phyloP scores from a whole-genome alignment of 1,284 basidiomycete species.

The Heterobasidion irregulare region DNA sequence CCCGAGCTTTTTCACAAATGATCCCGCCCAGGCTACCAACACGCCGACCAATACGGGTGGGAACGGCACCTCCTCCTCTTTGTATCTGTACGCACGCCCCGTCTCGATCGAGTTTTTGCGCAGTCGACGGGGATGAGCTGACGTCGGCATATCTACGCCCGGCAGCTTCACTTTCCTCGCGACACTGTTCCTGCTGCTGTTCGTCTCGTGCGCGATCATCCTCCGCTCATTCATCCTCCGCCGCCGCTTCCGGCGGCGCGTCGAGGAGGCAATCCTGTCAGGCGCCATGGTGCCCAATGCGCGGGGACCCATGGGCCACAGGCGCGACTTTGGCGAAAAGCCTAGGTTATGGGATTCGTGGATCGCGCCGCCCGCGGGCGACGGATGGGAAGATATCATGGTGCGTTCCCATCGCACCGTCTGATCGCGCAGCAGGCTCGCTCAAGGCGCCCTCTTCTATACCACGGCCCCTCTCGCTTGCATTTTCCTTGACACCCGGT shows the following conservation, averaged over 20 bases:
- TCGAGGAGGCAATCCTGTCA: constrained; percentile 35
- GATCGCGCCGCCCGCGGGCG: constrained; percentile 25
- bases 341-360: constrained; percentile 48
- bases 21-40: constrained; percentile 4
- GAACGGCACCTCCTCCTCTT: constrained; percentile 11
- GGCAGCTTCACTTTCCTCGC: constrained; percentile 62
- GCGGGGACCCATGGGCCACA: constrained; percentile 19
- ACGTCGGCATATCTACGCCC: constrained; percentile 8
- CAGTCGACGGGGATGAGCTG: not conserved
- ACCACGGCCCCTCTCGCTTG: not conserved
- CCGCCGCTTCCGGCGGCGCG: constrained; percentile 41
- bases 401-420: constrained; percentile 23
- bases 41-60: constrained; percentile 4
- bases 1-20: not conserved
- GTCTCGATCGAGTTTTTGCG: constrained; percentile 21
- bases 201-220: constrained; percentile 56
- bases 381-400: constrained; percentile 40
- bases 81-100: constrained; percentile 16
- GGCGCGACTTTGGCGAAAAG: constrained; percentile 36
- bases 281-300: constrained; percentile 25
- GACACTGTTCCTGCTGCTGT: constrained; percentile 55
- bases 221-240: constrained; percentile 54
- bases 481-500: too few species aligned
- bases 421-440: not conserved
- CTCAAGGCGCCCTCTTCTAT: not conserved